Evolutionary conservation across 805 yeast genomes (phyloP), one percentile per base, ranked within the genome.

Genomic region (Hanseniaspora mollemarum): DNA sequence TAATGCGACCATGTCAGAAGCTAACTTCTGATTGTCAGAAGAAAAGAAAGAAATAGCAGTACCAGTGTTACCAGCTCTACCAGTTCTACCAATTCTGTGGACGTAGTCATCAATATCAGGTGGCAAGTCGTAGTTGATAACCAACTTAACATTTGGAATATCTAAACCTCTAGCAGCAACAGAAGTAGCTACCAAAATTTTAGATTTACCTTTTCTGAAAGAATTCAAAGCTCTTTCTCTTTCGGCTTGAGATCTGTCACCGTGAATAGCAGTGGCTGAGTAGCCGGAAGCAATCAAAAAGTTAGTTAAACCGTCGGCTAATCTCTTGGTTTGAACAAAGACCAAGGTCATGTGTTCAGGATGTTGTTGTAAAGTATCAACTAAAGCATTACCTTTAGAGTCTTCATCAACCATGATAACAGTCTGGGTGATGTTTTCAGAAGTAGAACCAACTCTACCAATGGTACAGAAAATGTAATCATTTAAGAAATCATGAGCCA

Each of bases 51-150:
- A 95, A 59, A 96, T 88, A 58, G 99, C 96, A 61, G 85, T 76
- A 84, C 99, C 99, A 56, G 83, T 81, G 74, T 92, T 92, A 78
- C 98, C 98, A 63, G 99, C 99, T 81, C 99, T 92, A 72, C 98
- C 99, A 65, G 99, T 92, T 81, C 98, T 90, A 79, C 98, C 98
- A 67, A 92, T 92, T 75, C 98, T 85, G 75, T 92, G 98, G 54
- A 92, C 98, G 67, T 92, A 92, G 71, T 92, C 98, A 70, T 92
- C 98, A 63, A 92, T 84, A 69, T 92, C 97, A 66, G 83, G 74
- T 68, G 98, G 98, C 68, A 92, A 76, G 67, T 92, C 98, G 69
- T 83, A 92, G 78, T 92, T 92, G 71, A 92, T 83, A 64, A 92
- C 98, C 67, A 90, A 97, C 44, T 94, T 83, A 61, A 92, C 98